phyloP scores from a whole-genome alignment of 1,284 basidiomycete species.

The Abortiporus biennis region DNA sequence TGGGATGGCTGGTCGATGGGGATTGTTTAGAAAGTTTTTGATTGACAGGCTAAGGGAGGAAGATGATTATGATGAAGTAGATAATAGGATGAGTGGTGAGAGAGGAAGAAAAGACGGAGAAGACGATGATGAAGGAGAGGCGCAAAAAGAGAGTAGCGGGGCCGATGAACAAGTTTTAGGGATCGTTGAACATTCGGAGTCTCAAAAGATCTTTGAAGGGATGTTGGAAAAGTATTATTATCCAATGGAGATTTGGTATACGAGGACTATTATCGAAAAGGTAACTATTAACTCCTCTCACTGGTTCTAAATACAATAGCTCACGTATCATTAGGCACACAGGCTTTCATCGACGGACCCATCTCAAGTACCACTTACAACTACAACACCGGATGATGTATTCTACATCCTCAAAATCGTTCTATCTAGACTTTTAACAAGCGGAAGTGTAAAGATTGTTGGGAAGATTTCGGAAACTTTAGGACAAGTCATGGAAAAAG shows the following conservation, averaged over 20 bases:
- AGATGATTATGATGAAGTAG: not conserved
- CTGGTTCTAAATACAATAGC: slow-evolving; percentile 5
- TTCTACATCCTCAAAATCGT: slow-evolving; percentile 92
- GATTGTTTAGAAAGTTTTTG: slow-evolving; percentile 85
- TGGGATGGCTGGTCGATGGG: slow-evolving; percentile 89
- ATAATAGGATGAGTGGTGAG: too few relatives aligned
- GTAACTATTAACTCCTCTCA: slow-evolving; percentile 29
- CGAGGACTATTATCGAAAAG: slow-evolving; percentile 84
- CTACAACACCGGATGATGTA: slow-evolving; percentile 85
- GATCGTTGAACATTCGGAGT: slow-evolving; percentile 46
- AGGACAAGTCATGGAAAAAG: slow-evolving; percentile 70
- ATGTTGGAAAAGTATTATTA: slow-evolving; percentile 75
- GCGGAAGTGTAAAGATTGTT: slow-evolving; percentile 60
- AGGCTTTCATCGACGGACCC: slow-evolving; percentile 62
- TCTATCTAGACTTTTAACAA: slow-evolving; percentile 67
- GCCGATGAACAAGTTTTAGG: slow-evolving; percentile 15
- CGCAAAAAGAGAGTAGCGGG: not conserved
- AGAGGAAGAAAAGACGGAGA: slow-evolving; percentile 2
- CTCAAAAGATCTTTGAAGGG: slow-evolving; percentile 59
- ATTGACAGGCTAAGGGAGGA: slow-evolving; percentile 57
- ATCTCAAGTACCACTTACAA: slow-evolving; percentile 52
- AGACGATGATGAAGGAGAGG: not conserved
- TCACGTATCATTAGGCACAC: slow-evolving; percentile 49
- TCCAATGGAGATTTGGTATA: slow-evolving; percentile 91
- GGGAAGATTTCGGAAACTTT: slow-evolving; percentile 57